A percentile compares a stretch with the other conserved stretches of the same genome.
Evolutionary conservation across 495 filamentous ascomycete genomes (phyloP).

Genomic region (Penicillium parvum): DNA sequence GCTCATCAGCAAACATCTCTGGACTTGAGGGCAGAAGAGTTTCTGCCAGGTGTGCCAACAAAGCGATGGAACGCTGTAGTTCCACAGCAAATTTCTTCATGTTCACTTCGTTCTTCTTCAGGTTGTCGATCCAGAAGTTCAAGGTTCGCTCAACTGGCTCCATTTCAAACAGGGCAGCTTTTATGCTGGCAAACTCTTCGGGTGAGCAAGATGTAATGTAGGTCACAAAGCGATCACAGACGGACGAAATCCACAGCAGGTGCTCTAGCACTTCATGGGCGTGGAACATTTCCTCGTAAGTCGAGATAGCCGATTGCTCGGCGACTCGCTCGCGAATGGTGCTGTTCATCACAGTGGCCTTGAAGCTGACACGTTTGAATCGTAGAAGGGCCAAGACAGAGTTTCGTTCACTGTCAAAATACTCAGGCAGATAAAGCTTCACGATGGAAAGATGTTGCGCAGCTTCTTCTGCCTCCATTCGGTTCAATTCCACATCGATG

Average conservation of each 20-base stretch:
- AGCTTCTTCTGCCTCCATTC: conserved; percentile 86
- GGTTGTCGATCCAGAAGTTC: conserved; percentile 80
- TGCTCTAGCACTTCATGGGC: conserved; percentile 80
- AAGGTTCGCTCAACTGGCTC: conserved; percentile 89
- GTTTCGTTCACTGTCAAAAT: conserved; percentile 71
- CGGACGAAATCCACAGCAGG: conserved; percentile 73
- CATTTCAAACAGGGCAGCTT: conserved; percentile 77
- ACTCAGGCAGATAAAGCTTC: conserved; percentile 83
- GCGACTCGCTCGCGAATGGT: conserved; percentile 75
- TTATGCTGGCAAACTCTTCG: conserved; percentile 70
- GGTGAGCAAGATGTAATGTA: conserved; percentile 69
- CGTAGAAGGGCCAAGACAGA: conserved; percentile 80
- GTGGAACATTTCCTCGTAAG: conserved; percentile 69
- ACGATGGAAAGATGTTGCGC: conserved; percentile 83
- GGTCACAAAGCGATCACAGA: conserved; percentile 80
- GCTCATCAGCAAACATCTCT: conserved; percentile 73
- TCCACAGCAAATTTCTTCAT: conserved; percentile 74
- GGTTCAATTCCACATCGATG: conserved; percentile 82
- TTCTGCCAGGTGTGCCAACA: conserved; percentile 80
- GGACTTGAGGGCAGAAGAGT: conserved; percentile 68
- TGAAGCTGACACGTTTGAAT: conserved; percentile 85
- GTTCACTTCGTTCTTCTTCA: conserved; percentile 83
- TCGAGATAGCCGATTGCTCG: conserved; percentile 47
- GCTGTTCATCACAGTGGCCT: conserved; percentile 71
- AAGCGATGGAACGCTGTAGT: conserved; percentile 71